phyloP scores from a whole-genome alignment of 1,284 basidiomycete species.

The Fomitopsis palustris region DNA sequence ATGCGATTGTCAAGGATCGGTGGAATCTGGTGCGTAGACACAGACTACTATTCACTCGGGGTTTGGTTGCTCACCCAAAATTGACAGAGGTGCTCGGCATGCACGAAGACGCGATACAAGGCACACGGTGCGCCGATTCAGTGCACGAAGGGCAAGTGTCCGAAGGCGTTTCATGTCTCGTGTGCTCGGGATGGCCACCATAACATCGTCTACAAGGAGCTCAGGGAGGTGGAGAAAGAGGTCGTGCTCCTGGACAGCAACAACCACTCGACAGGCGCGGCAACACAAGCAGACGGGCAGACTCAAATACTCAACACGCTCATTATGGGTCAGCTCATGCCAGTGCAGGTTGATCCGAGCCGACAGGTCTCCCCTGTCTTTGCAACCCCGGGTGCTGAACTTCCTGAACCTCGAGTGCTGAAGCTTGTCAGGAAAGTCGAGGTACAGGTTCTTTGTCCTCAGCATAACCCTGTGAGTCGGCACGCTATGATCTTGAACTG shows the following conservation, averaged over 20 bases:
- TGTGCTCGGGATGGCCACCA: conserved; percentile 69
- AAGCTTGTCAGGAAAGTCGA: conserved; percentile 69
- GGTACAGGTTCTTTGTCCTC: conserved; percentile 71
- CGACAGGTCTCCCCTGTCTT: not conserved
- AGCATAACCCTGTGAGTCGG: conserved; percentile 77
- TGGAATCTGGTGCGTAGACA: conserved; percentile 77
- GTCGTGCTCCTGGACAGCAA: conserved; percentile 52
- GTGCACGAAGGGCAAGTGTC: conserved; percentile 91
- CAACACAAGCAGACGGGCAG: not conserved
- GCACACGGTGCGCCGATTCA: conserved; percentile 89
- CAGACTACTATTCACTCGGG: not conserved
- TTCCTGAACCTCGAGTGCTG: conserved; percentile 40
- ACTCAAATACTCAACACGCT: not conserved
- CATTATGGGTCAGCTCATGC: not conserved
- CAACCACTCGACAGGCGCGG: conserved; percentile 10
- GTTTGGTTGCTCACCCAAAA: not conserved
- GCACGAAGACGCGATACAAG: conserved; percentile 64
- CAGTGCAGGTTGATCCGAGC: conserved; percentile 12
- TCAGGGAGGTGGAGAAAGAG: conserved; percentile 74
- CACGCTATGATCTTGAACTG: not conserved
- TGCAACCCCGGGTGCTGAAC: not conserved
- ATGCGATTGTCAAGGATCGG: conserved; percentile 82
- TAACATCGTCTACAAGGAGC: conserved; percentile 57
- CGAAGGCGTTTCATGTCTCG: conserved; percentile 90
- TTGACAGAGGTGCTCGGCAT: conserved; percentile 82